Evolutionary conservation across 1,139 yeast species (phyloP).

Genomic region (Chernovozyma aurita): DNA sequence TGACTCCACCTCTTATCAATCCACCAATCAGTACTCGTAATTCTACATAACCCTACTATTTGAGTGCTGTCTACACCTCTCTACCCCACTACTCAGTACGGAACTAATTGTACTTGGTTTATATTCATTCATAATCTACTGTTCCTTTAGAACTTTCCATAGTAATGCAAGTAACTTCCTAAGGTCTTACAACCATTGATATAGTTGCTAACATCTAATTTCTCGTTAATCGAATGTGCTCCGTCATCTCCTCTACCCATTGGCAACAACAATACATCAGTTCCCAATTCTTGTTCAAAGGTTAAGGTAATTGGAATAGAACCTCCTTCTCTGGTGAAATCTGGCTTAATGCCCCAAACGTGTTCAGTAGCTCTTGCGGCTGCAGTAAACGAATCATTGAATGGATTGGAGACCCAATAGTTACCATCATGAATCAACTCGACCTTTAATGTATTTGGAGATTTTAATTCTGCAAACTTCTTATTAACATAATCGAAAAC

Average conservation of each 20-base stretch:
- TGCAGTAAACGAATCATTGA: slow-evolving; percentile 88
- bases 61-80: too few relatives aligned
- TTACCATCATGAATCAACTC: slow-evolving; percentile 90
- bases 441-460: slow-evolving; percentile 70
- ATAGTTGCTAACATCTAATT: slow-evolving; percentile 82
- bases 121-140: too few relatives aligned
- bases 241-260: slow-evolving; percentile 99
- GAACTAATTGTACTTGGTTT: too few relatives aligned
- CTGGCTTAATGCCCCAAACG: slow-evolving; percentile 94
- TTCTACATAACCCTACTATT: too few relatives aligned
- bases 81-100: too few relatives aligned
- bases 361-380: slow-evolving; percentile 91
- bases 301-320: slow-evolving; percentile 94
- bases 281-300: slow-evolving; percentile 80
- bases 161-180: slow-evolving; percentile 90
- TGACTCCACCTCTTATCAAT: too few relatives aligned
- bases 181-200: slow-evolving; percentile 91
- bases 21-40: too few relatives aligned
- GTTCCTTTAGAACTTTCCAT: slow-evolving; percentile 46
- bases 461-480: slow-evolving; percentile 60
- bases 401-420: slow-evolving; percentile 95
- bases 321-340: slow-evolving; percentile 97
- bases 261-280: slow-evolving; percentile 84
- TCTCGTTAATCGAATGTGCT: slow-evolving; percentile 97
- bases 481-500: slow-evolving; percentile 69